Evolutionary conservation across 495 filamentous ascomycete genomes (phyloP), one percentile per base, ranked within the genome.

Genomic region (Penicillium diatomitis): DNA sequence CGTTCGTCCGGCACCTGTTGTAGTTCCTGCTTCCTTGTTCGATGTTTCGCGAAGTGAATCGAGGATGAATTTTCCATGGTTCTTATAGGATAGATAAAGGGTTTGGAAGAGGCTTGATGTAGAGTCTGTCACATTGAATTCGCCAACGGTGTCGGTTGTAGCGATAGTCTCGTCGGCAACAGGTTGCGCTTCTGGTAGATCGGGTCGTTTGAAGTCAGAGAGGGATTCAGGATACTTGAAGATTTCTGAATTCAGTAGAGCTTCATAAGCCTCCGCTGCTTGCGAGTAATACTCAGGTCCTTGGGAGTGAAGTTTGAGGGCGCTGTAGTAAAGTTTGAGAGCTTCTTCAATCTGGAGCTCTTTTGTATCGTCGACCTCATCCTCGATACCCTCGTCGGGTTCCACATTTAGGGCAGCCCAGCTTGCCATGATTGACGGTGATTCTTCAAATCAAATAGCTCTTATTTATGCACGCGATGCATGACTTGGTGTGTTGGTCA

Each of bases 321-420:
- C 92, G 47, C 75, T 84, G 62, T 96, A 89, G 64, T 97, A 99
- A 30, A 91, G 81, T 69, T 96, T 97, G 51, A 99, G 70, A 30
- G 92, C 89, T 66, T 99, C 92, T 63, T 99, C 92, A 61, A 97
- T 91, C 75, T 91, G 90, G 44, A 99, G 82, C 62, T 97, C 90
- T 68, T 87, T 90, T 39, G 90, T 96, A 51, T 91, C 88, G 57
- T 99, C 92, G 59, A 95, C 69, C 66, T 96, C 92, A 57, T 92
- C 88, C 53, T 95, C 88, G 53, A 84, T 74, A 44, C 85, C 87
- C 52, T 92, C 87, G 60, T 96, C 92, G 6, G 88, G 88, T 59
- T 95, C 89, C 60, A 96, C 79, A 54, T 97, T 97, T 62, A 96
- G 77, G 38, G 92, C 86, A 35, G 82, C 80, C 63, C 89, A 96